Evolutionary conservation across 768 basidiomycete genomes (phyloP).

Genomic region (Neoboletus subvelutipes): DNA sequence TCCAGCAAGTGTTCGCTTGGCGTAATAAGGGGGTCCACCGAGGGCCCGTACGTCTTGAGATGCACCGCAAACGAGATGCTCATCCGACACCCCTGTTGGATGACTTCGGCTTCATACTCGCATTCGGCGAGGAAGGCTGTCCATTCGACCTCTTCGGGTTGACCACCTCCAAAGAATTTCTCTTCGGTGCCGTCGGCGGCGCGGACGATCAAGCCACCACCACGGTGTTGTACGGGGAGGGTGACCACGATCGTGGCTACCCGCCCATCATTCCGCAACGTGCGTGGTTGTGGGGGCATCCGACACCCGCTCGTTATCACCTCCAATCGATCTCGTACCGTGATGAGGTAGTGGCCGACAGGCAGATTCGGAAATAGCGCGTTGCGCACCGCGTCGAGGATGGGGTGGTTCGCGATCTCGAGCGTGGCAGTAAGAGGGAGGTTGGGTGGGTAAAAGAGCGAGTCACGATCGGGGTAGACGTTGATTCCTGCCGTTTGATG

Average conservation of each 20-base stretch:
- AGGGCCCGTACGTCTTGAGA: constrained; percentile 64
- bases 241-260: constrained; percentile 73
- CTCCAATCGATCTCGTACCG: constrained; percentile 67
- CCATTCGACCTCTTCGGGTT: constrained; percentile 73
- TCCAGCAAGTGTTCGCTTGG: constrained; percentile 78
- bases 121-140: constrained; percentile 72
- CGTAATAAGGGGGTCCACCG: constrained; percentile 62
- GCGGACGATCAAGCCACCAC: constrained; percentile 62
- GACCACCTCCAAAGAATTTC: constrained; percentile 60
- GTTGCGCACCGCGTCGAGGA: constrained; percentile 72
- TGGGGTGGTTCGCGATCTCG: constrained; percentile 78
- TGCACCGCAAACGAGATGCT: constrained; percentile 71
- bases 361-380: constrained; percentile 73
- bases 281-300: constrained; percentile 53
- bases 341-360: constrained; percentile 66
- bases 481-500: constrained; percentile 54
- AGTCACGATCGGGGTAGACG: constrained; percentile 58
- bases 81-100: constrained; percentile 69
- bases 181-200: constrained; percentile 57
- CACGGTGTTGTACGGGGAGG: constrained; percentile 71
- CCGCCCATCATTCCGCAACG: constrained; percentile 60
- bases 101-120: constrained; percentile 69
- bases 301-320: constrained; percentile 60
- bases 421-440: constrained; percentile 74
- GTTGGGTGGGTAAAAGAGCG: constrained; percentile 69